Percentiles rank a stretch among this genome's conserved stretches.
These are phyloP conservation scores for Funneliformis caledonium DNA, from an alignment of 371 early-diverging fungal species.

Conservation along the genomic window DNA sequence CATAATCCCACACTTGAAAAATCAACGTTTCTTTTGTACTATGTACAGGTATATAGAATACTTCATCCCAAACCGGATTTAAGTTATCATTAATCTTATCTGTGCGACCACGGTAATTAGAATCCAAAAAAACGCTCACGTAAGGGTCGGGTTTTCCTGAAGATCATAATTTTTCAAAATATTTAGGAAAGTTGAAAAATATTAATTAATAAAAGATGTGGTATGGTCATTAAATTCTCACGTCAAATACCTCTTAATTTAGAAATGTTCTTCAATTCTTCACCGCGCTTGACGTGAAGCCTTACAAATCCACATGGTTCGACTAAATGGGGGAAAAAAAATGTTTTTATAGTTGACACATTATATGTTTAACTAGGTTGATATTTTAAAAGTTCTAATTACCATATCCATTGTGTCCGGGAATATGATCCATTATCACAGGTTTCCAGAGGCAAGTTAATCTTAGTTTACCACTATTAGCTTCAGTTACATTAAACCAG, in stretches of 20 bases:
- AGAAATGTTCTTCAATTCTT: conserved; percentile 71
- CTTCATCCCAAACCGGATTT: conserved; percentile 84
- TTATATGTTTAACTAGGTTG: background rate
- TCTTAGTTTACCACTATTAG: conserved; percentile 45
- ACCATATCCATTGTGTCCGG: conserved; percentile 50
- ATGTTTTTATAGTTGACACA: background rate
- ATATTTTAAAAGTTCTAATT: conserved; percentile 20
- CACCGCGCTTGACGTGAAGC: conserved; percentile 73
- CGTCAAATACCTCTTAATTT: conserved; percentile 7
- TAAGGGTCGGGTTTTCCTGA: conserved; percentile 81
- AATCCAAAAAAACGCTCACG: conserved; percentile 45
- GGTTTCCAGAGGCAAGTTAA: conserved; percentile 61
- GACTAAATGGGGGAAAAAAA: conserved; percentile 38
- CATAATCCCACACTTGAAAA: conserved; percentile 79
- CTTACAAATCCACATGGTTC: conserved; percentile 80
- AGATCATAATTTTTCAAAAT: background rate
- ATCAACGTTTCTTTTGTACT: conserved; percentile 65
- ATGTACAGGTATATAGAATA: conserved; percentile 75
- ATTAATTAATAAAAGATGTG: background rate
- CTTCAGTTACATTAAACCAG: conserved; percentile 49
- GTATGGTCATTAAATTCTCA: background rate
- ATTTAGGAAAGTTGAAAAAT: background rate
- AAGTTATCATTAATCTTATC: conserved; percentile 69
- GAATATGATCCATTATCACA: conserved; percentile 48
- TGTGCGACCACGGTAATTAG: conserved; percentile 53